Evolutionary conservation across 1,139 yeast species (phyloP), one percentile per base, ranked within the genome.

Genomic region (Zygoascus sp.): DNA sequence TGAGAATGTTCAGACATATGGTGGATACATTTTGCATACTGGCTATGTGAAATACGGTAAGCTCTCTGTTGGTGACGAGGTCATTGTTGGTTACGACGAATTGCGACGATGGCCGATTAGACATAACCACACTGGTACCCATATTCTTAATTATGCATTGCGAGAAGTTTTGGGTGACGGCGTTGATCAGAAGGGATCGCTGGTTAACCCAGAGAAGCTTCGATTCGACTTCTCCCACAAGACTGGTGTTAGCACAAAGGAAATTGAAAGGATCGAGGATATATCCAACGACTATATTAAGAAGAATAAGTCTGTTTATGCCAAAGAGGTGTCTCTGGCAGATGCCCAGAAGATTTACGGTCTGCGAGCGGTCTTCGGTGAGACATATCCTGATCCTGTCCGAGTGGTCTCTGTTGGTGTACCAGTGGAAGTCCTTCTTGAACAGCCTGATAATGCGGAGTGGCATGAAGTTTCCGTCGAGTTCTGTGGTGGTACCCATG

Each of bases 401-500:
- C 81, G 98, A 66, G 98, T 92, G 58, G 97, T 92, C 47, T 86
- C 96, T 32, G 86, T 94, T 61, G 99, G 99, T 63, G 84, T 79
- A 39, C 80, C 96, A 42, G 87, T 94, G 44, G 92, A 86, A 20
- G 94, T 85, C 5, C 73, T 92, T 57, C 65, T 90, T 54, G 73
- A 76, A 9, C 74, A 82, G 57, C 96, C 97, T 57, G 56, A 70
- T 23, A 84, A 77, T 61, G 71, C 71, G 45, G 78, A 85, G 60
- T 92, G 98, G 97, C 70, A 68, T 58, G 72, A 78, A 46, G 74
- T 78, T 59, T 87, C 97, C 3, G 75, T 94, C 58, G 99, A 94
- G 72, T 90, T 92, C 75, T 92, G 99, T 71, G 99, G 99, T 70
- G 99, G 99, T 69, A 92, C 98, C 15, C 99, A 92, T 63, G 97